Percentiles rank a stretch among this genome's conserved stretches.
Conservation (phyloP, 345 rosid species). For the Sisymbrium irio region DNA sequence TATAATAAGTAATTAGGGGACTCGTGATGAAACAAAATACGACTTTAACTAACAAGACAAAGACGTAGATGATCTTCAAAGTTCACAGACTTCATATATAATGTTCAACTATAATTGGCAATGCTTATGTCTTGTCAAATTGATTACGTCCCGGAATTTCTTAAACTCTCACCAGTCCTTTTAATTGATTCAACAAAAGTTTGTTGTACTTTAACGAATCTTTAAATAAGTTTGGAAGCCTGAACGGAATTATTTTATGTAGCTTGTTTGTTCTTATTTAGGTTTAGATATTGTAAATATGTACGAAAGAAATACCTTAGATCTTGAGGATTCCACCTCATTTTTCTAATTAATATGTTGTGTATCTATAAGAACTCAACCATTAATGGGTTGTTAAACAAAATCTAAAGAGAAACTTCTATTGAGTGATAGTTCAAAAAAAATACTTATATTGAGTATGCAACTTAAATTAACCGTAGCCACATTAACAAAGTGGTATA, state of each 20-base stretch:
- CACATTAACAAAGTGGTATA: constrained; percentile 20
- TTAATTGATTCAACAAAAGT: neutral
- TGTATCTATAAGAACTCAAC: neutral
- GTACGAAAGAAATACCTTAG: neutral
- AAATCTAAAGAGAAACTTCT: constrained; percentile 6
- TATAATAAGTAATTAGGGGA: neutral
- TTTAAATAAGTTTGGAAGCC: neutral
- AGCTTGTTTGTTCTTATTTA: neutral
- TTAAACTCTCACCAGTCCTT: neutral
- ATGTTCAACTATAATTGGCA: constrained; percentile 10
- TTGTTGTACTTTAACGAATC: neutral
- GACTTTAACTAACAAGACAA: neutral
- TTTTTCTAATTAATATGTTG: neutral
- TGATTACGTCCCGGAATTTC: neutral
- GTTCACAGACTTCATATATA: neutral
- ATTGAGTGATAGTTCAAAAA: too few relatives aligned
- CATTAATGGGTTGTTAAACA: neutral
- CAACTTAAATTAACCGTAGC: neutral
- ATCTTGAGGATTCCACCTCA: constrained; percentile 1
- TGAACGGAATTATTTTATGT: neutral
- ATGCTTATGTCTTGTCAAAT: neutral
- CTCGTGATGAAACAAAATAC: constrained; percentile 3
- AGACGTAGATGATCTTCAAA: neutral
- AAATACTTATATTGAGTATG: neutral
- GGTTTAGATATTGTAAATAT: neutral